phyloP scores from a whole-genome alignment of 169 alveolate species.

The Condylostoma magnum region DNA sequence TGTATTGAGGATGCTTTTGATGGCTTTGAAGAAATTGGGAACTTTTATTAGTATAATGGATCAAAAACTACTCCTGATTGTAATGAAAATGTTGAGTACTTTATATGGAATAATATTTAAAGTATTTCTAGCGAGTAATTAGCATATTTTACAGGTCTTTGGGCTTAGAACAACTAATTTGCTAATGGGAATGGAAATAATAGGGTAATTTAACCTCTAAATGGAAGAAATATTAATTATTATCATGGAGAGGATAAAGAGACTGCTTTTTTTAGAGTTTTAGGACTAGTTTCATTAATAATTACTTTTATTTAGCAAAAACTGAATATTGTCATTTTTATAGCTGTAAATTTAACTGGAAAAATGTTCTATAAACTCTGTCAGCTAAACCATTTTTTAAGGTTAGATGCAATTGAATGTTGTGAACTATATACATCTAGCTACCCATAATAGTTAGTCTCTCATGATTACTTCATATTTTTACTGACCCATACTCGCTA shows the following conservation, averaged over 20 bases:
- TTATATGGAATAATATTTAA: conserved; percentile 35
- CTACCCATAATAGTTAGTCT: no score
- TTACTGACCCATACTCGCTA: no score
- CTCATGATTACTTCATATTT: no score
- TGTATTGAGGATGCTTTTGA: conserved; percentile 21
- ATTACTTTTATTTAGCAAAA: no score
- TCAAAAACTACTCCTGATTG: conserved; percentile 73
- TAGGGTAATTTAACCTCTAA: conserved; percentile 33
- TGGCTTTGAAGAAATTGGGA: conserved; percentile 22
- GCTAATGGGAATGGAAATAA: conserved; percentile 58
- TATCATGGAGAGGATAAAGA: neutral
- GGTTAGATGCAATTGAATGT: no score
- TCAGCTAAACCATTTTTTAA: no score
- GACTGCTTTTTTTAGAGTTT: no score
- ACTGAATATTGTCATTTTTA: no score
- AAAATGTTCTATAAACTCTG: no score
- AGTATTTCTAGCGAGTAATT: conserved; percentile 36
- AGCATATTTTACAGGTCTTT: conserved; percentile 30
- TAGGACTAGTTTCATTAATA: no score
- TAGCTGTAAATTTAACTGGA: no score
- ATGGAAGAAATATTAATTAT: conserved; percentile 40
- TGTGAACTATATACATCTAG: no score
- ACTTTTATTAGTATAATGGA: conserved; percentile 63
- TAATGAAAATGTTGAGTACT: conserved; percentile 56
- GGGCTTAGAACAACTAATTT: conserved; percentile 38